Conservation (phyloP, 2,329 filamentous ascomycete species). For the Penicillium sp. region DNA sequence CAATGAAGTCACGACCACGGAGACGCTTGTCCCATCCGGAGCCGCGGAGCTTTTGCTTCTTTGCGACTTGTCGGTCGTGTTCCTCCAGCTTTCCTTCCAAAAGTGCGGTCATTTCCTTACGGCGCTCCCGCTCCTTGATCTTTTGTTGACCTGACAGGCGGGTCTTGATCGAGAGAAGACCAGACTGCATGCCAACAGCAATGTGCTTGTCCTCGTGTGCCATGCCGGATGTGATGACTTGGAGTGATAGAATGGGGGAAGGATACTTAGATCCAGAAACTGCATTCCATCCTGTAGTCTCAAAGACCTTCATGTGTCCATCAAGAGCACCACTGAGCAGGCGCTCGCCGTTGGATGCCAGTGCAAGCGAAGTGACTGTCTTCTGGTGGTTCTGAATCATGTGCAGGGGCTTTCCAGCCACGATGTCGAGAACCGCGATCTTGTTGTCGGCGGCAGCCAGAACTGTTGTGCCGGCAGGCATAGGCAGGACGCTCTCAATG, state of each 20-base stretch:
- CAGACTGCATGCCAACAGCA: constrained; percentile 90
- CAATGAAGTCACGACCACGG: constrained; percentile 73
- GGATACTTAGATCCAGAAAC: constrained; percentile 94
- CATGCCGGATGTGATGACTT: constrained; percentile 67
- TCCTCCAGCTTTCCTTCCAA: constrained; percentile 74
- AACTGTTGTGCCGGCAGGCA: constrained; percentile 82
- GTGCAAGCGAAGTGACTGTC: constrained; percentile 83
- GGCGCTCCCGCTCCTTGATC: constrained; percentile 68
- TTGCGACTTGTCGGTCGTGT: constrained; percentile 69
- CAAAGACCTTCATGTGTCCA: constrained; percentile 95
- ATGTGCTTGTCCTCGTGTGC: constrained; percentile 84
- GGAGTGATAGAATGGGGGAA: constrained; percentile 81
- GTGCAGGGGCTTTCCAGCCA: constrained; percentile 83
- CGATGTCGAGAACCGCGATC: constrained; percentile 87
- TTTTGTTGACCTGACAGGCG: constrained; percentile 83
- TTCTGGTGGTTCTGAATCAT: constrained; percentile 95
- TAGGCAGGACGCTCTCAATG: constrained; percentile 81
- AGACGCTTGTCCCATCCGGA: constrained; percentile 61
- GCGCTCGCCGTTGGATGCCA: constrained; percentile 76
- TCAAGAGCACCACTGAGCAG: constrained; percentile 87
- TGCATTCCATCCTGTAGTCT: constrained; percentile 91
- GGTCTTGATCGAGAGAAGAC: constrained; percentile 85
- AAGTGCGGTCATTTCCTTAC: constrained; percentile 81
- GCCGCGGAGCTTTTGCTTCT: constrained; percentile 63
- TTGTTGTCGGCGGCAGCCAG: constrained; percentile 81